Conservation (phyloP, 371 early-diverging fungal species). For the Syncephalastrum racemosum region DNA sequence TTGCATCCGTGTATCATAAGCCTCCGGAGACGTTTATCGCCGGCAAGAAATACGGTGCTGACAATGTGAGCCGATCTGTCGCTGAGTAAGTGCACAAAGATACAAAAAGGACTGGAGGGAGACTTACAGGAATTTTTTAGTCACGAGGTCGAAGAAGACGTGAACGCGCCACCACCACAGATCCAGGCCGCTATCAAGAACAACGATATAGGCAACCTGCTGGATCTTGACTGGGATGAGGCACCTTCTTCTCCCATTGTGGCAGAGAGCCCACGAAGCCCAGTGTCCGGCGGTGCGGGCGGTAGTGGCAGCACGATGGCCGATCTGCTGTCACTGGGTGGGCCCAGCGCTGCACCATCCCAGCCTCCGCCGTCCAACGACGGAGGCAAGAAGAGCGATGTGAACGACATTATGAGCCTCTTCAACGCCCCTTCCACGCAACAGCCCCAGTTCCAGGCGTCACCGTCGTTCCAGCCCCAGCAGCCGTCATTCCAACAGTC, state of each 20-base stretch:
- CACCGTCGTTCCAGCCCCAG: conserved; percentile 9
- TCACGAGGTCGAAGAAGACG: conserved; percentile 53
- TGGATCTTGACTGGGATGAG: conserved; percentile 54
- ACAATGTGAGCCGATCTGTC: conserved; percentile 49
- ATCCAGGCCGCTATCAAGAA: conserved; percentile 58
- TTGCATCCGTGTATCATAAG: conserved; percentile 94
- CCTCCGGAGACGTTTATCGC: conserved; percentile 81
- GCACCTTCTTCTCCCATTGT: conserved; percentile 29
- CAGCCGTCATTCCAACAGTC: conserved; percentile 4
- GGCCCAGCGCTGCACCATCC: conserved; percentile 11
- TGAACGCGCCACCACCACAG: conserved; percentile 49
- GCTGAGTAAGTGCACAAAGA: conserved; percentile 42
- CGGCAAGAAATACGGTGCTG: conserved; percentile 62
- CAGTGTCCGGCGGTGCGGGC: neutral
- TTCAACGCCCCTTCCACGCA: conserved; percentile 25
- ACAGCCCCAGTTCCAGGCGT: conserved; percentile 1
- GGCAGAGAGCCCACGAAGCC: conserved; percentile 19
- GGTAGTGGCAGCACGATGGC: conserved; percentile 6
- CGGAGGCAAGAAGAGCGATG: conserved; percentile 15
- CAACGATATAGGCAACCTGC: conserved; percentile 53
- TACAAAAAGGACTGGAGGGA: neutral
- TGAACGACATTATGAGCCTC: conserved; percentile 37
- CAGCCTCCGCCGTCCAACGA: neutral
- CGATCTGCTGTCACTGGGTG: conserved; percentile 37
- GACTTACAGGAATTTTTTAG: conserved; percentile 17